Conservation (phyloP, 2,329 filamentous ascomycete species). For the Venturia asperata region DNA sequence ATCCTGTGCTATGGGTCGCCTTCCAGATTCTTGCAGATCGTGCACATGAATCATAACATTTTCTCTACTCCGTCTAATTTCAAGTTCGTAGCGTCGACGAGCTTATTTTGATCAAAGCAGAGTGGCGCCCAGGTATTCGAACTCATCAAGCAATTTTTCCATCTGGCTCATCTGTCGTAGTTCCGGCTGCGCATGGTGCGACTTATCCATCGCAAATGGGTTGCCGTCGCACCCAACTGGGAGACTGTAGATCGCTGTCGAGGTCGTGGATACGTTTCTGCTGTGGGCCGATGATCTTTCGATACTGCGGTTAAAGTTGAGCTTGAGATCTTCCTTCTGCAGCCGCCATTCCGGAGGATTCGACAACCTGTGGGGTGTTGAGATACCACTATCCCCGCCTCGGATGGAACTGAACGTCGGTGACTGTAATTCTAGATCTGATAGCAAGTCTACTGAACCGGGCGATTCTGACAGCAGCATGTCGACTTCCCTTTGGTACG, state of each 20-base stretch:
- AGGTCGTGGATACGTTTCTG: neutral
- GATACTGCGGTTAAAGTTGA: constrained; percentile 3
- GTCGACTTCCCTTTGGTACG: neutral
- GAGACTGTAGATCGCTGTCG: constrained; percentile 15
- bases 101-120: constrained; percentile 7
- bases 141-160: constrained; percentile 44
- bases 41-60: neutral
- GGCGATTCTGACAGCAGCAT: constrained; percentile 3
- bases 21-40: neutral
- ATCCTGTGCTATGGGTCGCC: neutral
- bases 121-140: constrained; percentile 41
- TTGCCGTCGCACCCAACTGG: constrained; percentile 4
- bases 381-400: constrained; percentile 11
- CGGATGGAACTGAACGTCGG: constrained; percentile 19
- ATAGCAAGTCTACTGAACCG: neutral
- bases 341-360: constrained; percentile 7
- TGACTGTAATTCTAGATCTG: neutral
- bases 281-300: constrained; percentile 12
- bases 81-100: neutral
- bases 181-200: constrained; percentile 27
- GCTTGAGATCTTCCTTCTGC: neutral
- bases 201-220: constrained; percentile 21
- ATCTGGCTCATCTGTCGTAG: constrained; percentile 32
- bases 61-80: neutral
- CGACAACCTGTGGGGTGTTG: neutral